Evolutionary conservation across 2,329 filamentous ascomycete species (phyloP).

Genomic region (Xylaria sp.): DNA sequence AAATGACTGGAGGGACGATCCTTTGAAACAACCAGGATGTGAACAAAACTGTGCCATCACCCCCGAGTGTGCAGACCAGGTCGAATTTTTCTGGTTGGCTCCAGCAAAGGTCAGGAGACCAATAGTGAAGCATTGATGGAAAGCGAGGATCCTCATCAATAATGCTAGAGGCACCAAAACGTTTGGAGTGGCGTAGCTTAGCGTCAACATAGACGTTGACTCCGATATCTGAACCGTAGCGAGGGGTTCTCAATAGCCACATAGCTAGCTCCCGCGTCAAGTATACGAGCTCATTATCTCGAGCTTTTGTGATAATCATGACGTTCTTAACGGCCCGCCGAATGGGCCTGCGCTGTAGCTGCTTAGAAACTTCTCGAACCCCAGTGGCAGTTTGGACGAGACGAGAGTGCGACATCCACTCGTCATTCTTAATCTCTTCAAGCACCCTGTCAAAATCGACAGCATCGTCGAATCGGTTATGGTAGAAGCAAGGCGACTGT

Average conservation of each 20-base stretch:
- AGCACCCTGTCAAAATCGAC: slow-evolving; percentile 95
- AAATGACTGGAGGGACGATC: slow-evolving; percentile 84
- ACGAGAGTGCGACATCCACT: slow-evolving; percentile 91
- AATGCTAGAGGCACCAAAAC: slow-evolving; percentile 82
- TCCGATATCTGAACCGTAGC: slow-evolving; percentile 89
- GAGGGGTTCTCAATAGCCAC: slow-evolving; percentile 88
- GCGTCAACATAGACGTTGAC: slow-evolving; percentile 99
- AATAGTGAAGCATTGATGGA: slow-evolving; percentile 87
- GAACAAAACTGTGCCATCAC: slow-evolving; percentile 87
- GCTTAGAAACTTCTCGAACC: slow-evolving; percentile 94
- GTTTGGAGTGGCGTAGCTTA: slow-evolving; percentile 87
- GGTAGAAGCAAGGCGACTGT: slow-evolving; percentile 96
- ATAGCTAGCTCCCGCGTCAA: slow-evolving; percentile 87
- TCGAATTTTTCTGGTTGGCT: slow-evolving; percentile 94
- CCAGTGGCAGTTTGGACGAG: slow-evolving; percentile 95
- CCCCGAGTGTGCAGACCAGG: slow-evolving; percentile 86
- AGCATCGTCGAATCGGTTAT: slow-evolving; percentile 94
- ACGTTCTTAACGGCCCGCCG: slow-evolving; percentile 91
- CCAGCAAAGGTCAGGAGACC: slow-evolving; percentile 97
- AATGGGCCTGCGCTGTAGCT: slow-evolving; percentile 90
- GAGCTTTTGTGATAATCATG: slow-evolving; percentile 98
- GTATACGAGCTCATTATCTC: slow-evolving; percentile 91
- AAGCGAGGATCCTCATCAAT: slow-evolving; percentile 79
- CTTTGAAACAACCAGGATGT: slow-evolving; percentile 94
- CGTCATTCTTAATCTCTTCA: slow-evolving; percentile 90